These are phyloP conservation scores for Leucocoprinus birnbaumii DNA, from an alignment of 768 basidiomycete species.

Conservation along the genomic window DNA sequence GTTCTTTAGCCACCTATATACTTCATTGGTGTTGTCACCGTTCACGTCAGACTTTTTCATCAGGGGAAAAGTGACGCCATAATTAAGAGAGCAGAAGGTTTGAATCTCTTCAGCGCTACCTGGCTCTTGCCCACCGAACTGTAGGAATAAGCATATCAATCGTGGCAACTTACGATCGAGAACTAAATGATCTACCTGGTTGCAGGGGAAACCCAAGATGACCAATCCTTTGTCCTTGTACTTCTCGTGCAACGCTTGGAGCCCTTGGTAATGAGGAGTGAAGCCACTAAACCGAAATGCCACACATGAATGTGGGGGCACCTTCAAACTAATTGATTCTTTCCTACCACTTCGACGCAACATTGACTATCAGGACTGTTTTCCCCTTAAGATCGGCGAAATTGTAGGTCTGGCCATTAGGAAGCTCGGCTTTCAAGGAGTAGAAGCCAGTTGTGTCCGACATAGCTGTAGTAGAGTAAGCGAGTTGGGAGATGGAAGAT, in stretches of 20 bases:
- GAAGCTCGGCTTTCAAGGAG: conserved; percentile 63
- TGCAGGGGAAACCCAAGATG: conserved; percentile 90
- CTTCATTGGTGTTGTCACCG: conserved; percentile 78
- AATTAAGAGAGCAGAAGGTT: conserved; percentile 75
- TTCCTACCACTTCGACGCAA: conserved; percentile 73
- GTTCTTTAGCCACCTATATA: conserved; percentile 82
- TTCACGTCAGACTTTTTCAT: conserved; percentile 96
- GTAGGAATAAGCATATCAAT: not conserved
- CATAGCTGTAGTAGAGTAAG: conserved; percentile 1
- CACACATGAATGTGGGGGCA: not conserved
- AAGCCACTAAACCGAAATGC: conserved; percentile 55
- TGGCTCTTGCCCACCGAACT: conserved; percentile 89
- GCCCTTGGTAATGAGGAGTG: conserved; percentile 78
- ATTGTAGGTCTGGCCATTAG: conserved; percentile 50
- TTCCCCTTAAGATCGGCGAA: conserved; percentile 75
- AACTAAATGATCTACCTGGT: conserved; percentile 51
- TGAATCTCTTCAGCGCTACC: conserved; percentile 73
- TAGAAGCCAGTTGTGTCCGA: conserved; percentile 46
- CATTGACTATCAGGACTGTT: conserved; percentile 76
- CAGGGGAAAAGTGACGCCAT: conserved; percentile 87
- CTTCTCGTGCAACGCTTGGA: conserved; percentile 79
- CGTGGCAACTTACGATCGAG: not conserved
- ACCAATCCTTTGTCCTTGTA: conserved; percentile 74
- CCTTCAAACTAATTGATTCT: not conserved
- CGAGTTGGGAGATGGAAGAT: conserved; percentile 1